These are phyloP conservation scores for Alternaria triticina DNA, from an alignment of 2,329 filamentous ascomycete species.

Conservation along the genomic window DNA sequence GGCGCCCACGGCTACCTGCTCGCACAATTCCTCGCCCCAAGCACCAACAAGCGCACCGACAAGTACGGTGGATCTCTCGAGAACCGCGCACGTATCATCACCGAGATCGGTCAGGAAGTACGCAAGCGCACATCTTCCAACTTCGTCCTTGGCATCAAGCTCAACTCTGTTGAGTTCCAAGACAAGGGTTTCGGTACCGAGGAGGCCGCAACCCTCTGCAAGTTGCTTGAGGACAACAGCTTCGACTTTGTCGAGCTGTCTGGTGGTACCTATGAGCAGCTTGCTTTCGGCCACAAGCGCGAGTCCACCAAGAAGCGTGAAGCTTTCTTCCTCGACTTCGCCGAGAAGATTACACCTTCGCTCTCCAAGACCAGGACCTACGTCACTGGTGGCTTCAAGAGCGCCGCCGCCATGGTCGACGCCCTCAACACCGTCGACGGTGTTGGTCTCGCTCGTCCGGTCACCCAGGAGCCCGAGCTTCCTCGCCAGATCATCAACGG, in stretches of 20 bases:
- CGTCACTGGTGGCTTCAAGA: slow-evolving; percentile 65
- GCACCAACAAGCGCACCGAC: slow-evolving; percentile 53
- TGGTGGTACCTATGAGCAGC: slow-evolving; percentile 65
- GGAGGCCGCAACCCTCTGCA: slow-evolving; percentile 58
- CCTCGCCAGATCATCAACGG: slow-evolving; percentile 55
- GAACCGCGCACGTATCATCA: slow-evolving; percentile 52
- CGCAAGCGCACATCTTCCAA: slow-evolving; percentile 42
- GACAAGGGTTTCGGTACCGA: slow-evolving; percentile 59
- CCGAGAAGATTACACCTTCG: slow-evolving; percentile 59
- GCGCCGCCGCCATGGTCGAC: slow-evolving; percentile 63
- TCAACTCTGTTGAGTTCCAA: slow-evolving; percentile 65
- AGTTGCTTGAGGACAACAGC: slow-evolving; percentile 55
- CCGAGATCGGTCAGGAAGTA: slow-evolving; percentile 50
- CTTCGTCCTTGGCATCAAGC: slow-evolving; percentile 63
- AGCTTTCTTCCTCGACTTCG: slow-evolving; percentile 67
- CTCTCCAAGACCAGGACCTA: slow-evolving; percentile 65
- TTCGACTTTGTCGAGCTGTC: slow-evolving; percentile 67
- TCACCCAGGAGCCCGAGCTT: slow-evolving; percentile 59
- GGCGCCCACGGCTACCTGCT: slow-evolving; percentile 56
- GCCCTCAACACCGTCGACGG: slow-evolving; percentile 65
- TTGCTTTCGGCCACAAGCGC: slow-evolving; percentile 59
- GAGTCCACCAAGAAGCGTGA: slow-evolving; percentile 64
- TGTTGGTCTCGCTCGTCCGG: slow-evolving; percentile 63
- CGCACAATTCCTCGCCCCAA: slow-evolving; percentile 53
- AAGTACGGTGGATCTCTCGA: slow-evolving; percentile 53